Base-by-base conservation (phyloP, 2,329 filamentous ascomycete genomes). In the Pseudogymnoascus sp. region DNA sequence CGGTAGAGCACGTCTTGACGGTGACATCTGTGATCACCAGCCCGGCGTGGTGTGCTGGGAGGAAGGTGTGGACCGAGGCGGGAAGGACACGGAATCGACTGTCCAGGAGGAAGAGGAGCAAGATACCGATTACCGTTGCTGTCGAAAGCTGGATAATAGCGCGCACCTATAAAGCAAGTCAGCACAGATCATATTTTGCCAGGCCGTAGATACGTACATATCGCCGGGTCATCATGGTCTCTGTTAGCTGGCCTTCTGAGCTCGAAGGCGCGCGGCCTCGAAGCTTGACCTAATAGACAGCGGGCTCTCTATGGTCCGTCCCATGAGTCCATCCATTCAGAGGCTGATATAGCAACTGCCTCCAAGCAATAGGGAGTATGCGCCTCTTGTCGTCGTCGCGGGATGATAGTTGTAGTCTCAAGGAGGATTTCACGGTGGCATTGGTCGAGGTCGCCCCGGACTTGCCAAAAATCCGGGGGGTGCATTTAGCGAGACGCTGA, bases 11-110 rank as follows among this genome's bases (percentile, higher is more conserved):
- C 51, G 81, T 84, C 31, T 82, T 80, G 65, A 90, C 78, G 3
- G 83, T 88, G 62, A 91, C 80, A 76, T 91, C 88, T 63, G 86
- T 90, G 70, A 90, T 84, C 69, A 90, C 83, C 64, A 85, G 80
- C 66, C 87, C 88, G 48, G 85, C 80, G 71, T 90, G 86, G 74
- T 90, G 88, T 61, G 81, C 80, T 13, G 88, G 88, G 36, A 90
- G 80, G 69, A 86, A 83, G 73, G 81, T 84, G 76, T 91, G 88
- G 68, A 91, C 85, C 31, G 85, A 81, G 66, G 82, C 80, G 19
- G 88, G 88, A 45, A 91, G 81, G 63, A 91, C 85, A 64, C 85
- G 81, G 76, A 88, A 90, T 70, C 81, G 82, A 71, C 81, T 86
- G 75, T 91, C 88, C 73, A 90, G 82, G 71, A 90, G 79, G 73